Percentiles rank a stretch among this genome's conserved stretches.
These are phyloP conservation scores for Scedosporium aurantiacum DNA, from an alignment of 2,329 filamentous ascomycete species.

Conservation along the genomic window DNA sequence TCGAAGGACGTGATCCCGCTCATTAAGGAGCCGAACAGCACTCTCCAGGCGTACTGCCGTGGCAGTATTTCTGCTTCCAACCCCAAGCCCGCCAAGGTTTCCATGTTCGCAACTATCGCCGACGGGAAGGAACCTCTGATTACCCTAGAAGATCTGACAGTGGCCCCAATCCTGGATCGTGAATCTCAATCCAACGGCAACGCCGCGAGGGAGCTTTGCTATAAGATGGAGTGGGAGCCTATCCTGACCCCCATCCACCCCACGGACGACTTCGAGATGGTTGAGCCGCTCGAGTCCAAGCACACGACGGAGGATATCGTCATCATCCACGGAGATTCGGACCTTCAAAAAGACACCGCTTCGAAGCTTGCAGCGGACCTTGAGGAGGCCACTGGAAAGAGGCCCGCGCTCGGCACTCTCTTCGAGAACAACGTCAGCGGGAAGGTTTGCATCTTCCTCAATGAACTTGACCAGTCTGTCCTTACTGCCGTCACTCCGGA, in stretches of 20 bases:
- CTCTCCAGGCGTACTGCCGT: constrained; percentile 13
- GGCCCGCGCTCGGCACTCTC: constrained; percentile 12
- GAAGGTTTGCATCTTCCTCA: constrained; percentile 25
- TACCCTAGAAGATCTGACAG: constrained; percentile 15
- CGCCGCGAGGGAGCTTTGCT: constrained; percentile 13
- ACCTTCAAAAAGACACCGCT: constrained; percentile 11
- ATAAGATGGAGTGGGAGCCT: constrained; percentile 15
- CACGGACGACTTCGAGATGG: not conserved
- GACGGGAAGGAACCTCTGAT: constrained; percentile 12
- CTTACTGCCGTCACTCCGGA: constrained; percentile 26
- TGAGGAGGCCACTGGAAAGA: constrained; percentile 9
- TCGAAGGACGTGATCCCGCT: constrained; percentile 19
- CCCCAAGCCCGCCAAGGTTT: constrained; percentile 12
- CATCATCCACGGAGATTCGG: constrained; percentile 12
- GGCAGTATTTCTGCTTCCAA: constrained; percentile 10
- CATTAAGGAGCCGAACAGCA: constrained; percentile 21
- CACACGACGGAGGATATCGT: constrained; percentile 8
- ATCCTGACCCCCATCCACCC: constrained; percentile 5
- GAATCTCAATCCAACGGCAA: constrained; percentile 8
- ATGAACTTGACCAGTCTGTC: constrained; percentile 32
- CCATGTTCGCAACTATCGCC: constrained; percentile 10
- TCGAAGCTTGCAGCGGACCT: constrained; percentile 9
- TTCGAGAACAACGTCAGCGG: constrained; percentile 14
- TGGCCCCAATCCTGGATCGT: constrained; percentile 13
- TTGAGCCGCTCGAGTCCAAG: not conserved